Base-by-base conservation (phyloP, 257 asterid genomes). In the Nicotiana benthamiana region DNA sequence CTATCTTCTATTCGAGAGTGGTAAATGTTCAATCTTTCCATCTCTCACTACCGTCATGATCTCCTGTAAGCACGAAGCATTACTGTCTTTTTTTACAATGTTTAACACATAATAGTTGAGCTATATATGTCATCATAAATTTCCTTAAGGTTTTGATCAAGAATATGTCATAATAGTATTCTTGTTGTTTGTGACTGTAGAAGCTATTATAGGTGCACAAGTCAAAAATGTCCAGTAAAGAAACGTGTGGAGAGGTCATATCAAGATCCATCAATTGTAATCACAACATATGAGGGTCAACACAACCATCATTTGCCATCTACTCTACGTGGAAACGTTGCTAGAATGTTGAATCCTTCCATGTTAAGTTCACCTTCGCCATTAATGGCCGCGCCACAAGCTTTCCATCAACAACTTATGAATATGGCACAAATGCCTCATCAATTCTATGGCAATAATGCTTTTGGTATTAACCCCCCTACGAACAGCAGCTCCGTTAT, bases 141-240 rank as follows among this genome's bases (percentile, higher is more conserved):
- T 56, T 52, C 22, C 3, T 13, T 2, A 3, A 27, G 68, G 4
- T 52, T 6, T 81, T 16, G 20, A 61, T n/a, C 24, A n/a, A 22
- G 4, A 27, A n/a, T 32, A 32, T 64, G 5, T 11, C 28, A 66
- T 26, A 65, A 8, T 32, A 10, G 3, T 0, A 34, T 7, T 48
- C 54, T 18, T 36, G 0, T 2, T 66, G n/a, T 20, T 36, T 63
- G 40, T 27, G 15, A 43, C 54, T 72, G 82, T 91, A 93, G 96
- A 81, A 93, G 97, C 89, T 93, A 92, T 82, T 93, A 93, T n/a
- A 83, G 97, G 32, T 93, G 97, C 90, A 92, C 97, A 15, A 92
- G 97, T 10, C 95, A 90, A 22, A 91, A 93, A 80, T 93, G 97
- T 59, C 83, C 66, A 30, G 97, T 93, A 84, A 93, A 93, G 89